These are phyloP conservation scores for Byssochlamys sp. DNA, from an alignment of 2,329 filamentous ascomycete genomes.

Conservation along the genomic window DNA sequence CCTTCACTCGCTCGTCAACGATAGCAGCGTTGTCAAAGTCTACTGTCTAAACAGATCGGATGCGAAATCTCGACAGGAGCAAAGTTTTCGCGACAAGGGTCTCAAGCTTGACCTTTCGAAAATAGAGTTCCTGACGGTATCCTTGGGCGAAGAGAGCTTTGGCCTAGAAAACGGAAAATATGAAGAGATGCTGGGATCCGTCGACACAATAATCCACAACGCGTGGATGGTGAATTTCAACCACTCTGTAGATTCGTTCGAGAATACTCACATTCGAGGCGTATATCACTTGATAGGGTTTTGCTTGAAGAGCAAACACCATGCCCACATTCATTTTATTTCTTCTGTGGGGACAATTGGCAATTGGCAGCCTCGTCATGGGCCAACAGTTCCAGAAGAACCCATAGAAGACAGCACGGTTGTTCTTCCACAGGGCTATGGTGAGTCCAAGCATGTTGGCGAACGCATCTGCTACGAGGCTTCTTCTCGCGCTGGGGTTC, in stretches of 20 bases:
- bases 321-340: constrained; percentile 1
- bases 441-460: constrained; percentile 27
- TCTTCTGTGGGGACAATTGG: not conserved
- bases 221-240: constrained; percentile 26
- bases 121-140: constrained; percentile 23
- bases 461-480: constrained; percentile 37
- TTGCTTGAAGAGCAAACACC: too few species aligned
- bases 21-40: constrained; percentile 28
- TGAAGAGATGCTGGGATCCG: constrained; percentile 4
- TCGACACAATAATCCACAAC: constrained; percentile 20
- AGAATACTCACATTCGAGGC: constrained; percentile 15
- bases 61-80: constrained; percentile 29
- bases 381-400: too few species aligned
- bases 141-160: constrained; percentile 11
- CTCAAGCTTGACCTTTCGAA: constrained; percentile 14
- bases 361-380: too few species aligned
- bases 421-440: constrained; percentile 19
- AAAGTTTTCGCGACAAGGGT: constrained; percentile 29
- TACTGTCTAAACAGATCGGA: constrained; percentile 38
- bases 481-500: constrained; percentile 11
- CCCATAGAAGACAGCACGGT: too few species aligned
- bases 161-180: constrained; percentile 10
- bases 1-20: constrained; percentile 26
- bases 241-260: constrained; percentile 16
- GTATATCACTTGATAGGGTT: constrained; percentile 7